Conservation (phyloP, 495 filamentous ascomycete genomes). For the Talaromyces thailandensis region DNA sequence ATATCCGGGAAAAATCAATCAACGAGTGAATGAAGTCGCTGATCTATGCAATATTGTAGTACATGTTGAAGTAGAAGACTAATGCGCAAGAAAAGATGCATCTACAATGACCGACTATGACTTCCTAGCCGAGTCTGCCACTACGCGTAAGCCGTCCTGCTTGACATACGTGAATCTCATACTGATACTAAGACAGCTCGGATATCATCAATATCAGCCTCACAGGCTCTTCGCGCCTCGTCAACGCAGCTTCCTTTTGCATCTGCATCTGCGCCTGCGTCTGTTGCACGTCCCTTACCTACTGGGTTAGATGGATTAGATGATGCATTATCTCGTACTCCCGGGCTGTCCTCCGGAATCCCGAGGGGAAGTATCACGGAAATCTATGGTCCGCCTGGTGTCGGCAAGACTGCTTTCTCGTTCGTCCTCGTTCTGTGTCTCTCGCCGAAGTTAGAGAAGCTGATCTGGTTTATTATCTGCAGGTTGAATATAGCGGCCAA, state of each 20-base stretch:
- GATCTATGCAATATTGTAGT: background rate
- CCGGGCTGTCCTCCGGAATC: conserved; percentile 38
- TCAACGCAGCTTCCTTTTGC: conserved; percentile 31
- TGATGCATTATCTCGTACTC: conserved; percentile 24
- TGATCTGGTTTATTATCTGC: conserved; percentile 9
- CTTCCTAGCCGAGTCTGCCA: background rate
- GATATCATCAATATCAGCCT: conserved; percentile 80
- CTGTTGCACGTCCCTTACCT: conserved; percentile 29
- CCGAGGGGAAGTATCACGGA: conserved; percentile 76
- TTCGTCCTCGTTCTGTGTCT: conserved; percentile 25
- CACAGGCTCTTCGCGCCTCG: conserved; percentile 65
- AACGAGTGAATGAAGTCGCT: too few relatives aligned
- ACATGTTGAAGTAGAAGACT: background rate
- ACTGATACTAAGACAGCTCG: conserved; percentile 27
- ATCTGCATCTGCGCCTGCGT: conserved; percentile 11
- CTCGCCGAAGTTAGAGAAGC: background rate
- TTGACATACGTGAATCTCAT: background rate
- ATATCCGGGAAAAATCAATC: background rate
- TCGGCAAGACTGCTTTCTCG: conserved; percentile 81
- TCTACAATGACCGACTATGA: conserved; percentile 3
- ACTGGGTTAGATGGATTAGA: conserved; percentile 63
- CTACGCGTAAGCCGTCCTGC: background rate
- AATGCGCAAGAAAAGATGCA: background rate
- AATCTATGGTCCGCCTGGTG: conserved; percentile 80
- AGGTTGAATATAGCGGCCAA: conserved; percentile 64